Evolutionary conservation across 371 early-diverging fungal species (phyloP).

Genomic region (Mucor indicus): DNA sequence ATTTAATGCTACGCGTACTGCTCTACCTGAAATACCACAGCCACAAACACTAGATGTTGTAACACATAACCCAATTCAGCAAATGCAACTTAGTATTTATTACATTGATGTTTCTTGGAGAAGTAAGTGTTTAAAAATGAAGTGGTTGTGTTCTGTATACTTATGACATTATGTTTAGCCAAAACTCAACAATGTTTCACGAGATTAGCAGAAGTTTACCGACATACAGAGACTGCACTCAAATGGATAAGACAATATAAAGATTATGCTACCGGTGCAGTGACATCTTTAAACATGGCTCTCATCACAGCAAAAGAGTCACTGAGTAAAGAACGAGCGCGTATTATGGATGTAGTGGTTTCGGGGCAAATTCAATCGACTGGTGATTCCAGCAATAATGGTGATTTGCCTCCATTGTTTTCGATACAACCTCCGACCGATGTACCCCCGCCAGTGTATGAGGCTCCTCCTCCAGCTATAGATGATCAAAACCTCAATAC

Average conservation of each 20-base stretch:
- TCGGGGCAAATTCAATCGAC: neutral
- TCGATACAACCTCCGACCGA: constrained; percentile 1
- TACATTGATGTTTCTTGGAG: constrained; percentile 40
- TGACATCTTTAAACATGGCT: constrained; percentile 3
- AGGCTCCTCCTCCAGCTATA: constrained; percentile 12
- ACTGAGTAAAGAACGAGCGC: constrained; percentile 7
- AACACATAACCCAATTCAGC: constrained; percentile 29
- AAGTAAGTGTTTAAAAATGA: too few relatives aligned
- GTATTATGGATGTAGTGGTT: constrained; percentile 16
- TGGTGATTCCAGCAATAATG: neutral
- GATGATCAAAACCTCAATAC: neutral
- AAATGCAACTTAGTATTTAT: constrained; percentile 20
- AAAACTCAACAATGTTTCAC: constrained; percentile 21
- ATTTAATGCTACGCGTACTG: constrained; percentile 29
- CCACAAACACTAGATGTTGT: constrained; percentile 37
- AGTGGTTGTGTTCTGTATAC: too few relatives aligned
- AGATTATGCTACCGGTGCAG: constrained; percentile 15
- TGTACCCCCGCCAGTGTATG: constrained; percentile 23
- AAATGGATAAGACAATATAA: constrained; percentile 21
- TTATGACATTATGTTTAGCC: constrained; percentile 3
- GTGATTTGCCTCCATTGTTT: neutral
- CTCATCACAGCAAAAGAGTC: constrained; percentile 1
- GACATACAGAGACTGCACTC: constrained; percentile 14
- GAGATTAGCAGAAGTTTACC: constrained; percentile 9
- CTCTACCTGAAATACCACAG: constrained; percentile 42